Percentiles rank a stretch among this genome's conserved stretches.
Conservation (phyloP, 208 protist species). For the Acanthamoeba royreba region DNA sequence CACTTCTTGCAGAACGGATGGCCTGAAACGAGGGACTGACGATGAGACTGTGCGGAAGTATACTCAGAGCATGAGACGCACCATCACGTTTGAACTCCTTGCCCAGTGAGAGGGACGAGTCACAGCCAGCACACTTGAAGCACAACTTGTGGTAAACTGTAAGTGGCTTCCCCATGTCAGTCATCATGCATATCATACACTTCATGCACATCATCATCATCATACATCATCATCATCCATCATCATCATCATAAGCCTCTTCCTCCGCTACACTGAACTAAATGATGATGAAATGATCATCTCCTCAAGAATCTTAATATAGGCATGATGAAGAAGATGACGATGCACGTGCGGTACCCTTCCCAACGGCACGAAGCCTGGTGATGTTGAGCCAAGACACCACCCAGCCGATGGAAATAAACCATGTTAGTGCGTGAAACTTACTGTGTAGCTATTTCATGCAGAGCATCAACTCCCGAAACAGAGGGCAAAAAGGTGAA, state of each 20-base stretch:
- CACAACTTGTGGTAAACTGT: conserved; percentile 1
- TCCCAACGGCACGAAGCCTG: not conserved
- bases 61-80: not conserved
- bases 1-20: not conserved
- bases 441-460: too few relatives aligned
- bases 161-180: too few relatives aligned
- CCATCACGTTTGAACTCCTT: conserved; percentile 25
- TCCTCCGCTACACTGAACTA: too few relatives aligned
- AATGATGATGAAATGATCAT: too few relatives aligned
- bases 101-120: not conserved
- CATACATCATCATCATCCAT: not conserved
- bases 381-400: not conserved
- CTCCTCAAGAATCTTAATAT: not conserved
- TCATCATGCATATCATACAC: too few relatives aligned
- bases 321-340: too few relatives aligned
- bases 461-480: too few relatives aligned
- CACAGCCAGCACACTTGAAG: not conserved
- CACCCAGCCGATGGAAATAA: not conserved
- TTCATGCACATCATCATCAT: not conserved
- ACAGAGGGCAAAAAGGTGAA: not conserved
- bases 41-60: not conserved
- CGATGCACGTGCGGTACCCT: too few relatives aligned
- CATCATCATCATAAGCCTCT: too few relatives aligned
- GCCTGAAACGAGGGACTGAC: too few relatives aligned
- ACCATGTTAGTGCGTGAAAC: not conserved